Percentiles rank a stretch among this genome's conserved stretches.
These are phyloP conservation scores for Lepiota brunneoincarnata DNA, from an alignment of 768 basidiomycete genomes.

Conservation along the genomic window DNA sequence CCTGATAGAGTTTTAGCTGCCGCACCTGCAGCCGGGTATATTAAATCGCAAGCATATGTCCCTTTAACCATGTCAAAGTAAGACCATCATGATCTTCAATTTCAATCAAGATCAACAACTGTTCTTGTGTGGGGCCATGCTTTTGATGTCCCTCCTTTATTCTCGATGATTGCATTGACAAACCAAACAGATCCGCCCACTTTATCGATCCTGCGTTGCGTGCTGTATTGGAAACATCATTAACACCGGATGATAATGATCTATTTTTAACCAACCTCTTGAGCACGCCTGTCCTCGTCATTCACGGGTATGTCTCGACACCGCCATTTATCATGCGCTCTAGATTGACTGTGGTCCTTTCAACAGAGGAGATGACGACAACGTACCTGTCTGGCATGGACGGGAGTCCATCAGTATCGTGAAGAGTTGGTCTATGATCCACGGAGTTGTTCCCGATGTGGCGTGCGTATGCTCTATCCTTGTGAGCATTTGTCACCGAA, in stretches of 20 bases:
- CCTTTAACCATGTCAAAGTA: conserved; percentile 66
- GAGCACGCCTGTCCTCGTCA: conserved; percentile 64
- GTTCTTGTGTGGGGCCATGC: neutral
- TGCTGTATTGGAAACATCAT: conserved; percentile 67
- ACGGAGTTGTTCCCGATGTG: conserved; percentile 39
- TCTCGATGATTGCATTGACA: neutral
- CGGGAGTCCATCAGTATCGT: conserved; percentile 62
- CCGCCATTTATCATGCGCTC: neutral
- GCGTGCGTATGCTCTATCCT: conserved; percentile 35
- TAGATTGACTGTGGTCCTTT: neutral
- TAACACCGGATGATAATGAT: conserved; percentile 87
- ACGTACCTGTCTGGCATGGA: conserved; percentile 87
- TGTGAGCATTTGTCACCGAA: neutral
- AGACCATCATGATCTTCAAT: neutral
- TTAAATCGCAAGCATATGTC: conserved; percentile 87
- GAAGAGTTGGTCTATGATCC: conserved; percentile 45
- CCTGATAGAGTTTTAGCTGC: conserved; percentile 75
- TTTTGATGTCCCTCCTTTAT: neutral
- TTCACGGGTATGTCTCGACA: conserved; percentile 60
- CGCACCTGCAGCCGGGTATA: conserved; percentile 77
- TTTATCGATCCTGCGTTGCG: conserved; percentile 75
- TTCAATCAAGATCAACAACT: neutral
- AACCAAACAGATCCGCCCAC: conserved; percentile 53
- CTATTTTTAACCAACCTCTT: conserved; percentile 78
- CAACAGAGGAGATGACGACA: conserved; percentile 70